These are phyloP conservation scores for Xerophyta viscosa DNA, from an alignment of 106 monocot species.

Conservation along the genomic window DNA sequence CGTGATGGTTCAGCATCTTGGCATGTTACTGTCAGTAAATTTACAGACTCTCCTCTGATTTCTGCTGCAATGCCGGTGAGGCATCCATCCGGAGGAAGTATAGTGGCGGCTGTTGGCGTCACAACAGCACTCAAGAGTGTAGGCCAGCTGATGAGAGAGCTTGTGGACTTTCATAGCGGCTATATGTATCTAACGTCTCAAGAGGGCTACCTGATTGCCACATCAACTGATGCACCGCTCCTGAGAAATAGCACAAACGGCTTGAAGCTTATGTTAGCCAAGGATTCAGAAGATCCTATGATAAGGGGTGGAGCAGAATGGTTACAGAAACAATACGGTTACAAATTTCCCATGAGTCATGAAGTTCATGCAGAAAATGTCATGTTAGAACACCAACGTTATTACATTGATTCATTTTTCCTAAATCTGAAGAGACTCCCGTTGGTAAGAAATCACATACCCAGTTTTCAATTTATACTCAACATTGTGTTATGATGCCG, in stretches of 20 bases:
- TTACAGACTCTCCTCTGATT: constrained; percentile 44
- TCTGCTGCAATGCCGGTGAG: constrained; percentile 46
- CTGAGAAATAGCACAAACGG: constrained; percentile 31
- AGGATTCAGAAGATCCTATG: constrained; percentile 30
- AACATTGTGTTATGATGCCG: too few relatives aligned
- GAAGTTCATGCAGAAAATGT: constrained; percentile 52
- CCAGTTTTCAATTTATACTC: too few relatives aligned
- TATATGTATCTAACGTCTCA: constrained; percentile 46
- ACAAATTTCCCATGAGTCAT: constrained; percentile 34
- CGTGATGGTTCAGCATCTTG: constrained; percentile 47
- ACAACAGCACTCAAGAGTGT: constrained; percentile 46
- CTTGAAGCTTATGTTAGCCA: constrained; percentile 37
- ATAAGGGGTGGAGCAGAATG: constrained; percentile 46
- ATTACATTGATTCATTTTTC: constrained; percentile 55
- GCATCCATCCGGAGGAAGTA: constrained; percentile 33
- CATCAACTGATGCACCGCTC: constrained; percentile 45
- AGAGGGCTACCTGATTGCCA: constrained; percentile 48
- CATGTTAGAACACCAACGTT: constrained; percentile 24
- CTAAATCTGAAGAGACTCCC: constrained; percentile 46
- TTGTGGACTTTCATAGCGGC: constrained; percentile 36
- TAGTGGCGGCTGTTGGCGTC: constrained; percentile 47
- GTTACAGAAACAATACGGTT: constrained; percentile 31
- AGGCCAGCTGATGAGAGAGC: constrained; percentile 46
- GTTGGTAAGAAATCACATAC: too few relatives aligned
- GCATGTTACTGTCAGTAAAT: constrained; percentile 47